A percentile compares a stretch with the other conserved stretches of the same genome.
These are phyloP conservation scores for Cinchona pubescens DNA, from an alignment of 257 asterid genomes.

Conservation along the genomic window DNA sequence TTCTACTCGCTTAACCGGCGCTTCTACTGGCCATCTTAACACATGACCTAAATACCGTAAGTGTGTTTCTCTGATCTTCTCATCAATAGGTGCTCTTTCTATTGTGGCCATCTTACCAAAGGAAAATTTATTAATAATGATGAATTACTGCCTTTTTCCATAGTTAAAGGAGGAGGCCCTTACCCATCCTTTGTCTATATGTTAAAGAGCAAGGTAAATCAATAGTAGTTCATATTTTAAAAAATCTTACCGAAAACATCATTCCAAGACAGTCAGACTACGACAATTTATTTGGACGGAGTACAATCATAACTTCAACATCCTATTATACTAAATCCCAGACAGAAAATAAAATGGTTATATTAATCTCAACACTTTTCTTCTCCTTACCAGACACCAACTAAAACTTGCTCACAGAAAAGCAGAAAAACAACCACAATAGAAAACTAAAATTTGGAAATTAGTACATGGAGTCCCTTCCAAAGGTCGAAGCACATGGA, in stretches of 20 bases:
- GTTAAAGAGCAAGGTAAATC: too few species aligned
- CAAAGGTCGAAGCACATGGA: neutral
- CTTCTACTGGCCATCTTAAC: too few species aligned
- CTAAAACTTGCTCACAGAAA: constrained; percentile 3
- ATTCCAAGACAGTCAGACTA: neutral
- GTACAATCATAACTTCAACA: neutral
- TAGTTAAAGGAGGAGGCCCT: too few species aligned
- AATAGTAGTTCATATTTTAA: neutral
- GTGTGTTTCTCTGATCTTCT: too few species aligned
- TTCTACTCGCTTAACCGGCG: too few species aligned
- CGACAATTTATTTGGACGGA: neutral
- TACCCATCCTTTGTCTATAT: too few species aligned
- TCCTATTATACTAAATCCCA: neutral
- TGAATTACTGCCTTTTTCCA: neutral
- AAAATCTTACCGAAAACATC: neutral
- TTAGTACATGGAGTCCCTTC: neutral
- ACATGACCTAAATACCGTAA: too few species aligned
- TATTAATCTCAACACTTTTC: neutral
- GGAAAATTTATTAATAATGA: too few species aligned
- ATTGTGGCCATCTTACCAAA: too few species aligned
- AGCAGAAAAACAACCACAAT: neutral
- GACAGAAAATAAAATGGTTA: neutral
- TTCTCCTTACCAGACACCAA: neutral
- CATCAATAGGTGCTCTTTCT: too few species aligned
- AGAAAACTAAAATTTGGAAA: neutral